Evolutionary conservation across 495 filamentous ascomycete species (phyloP).

Genomic region (Copromyces sp.): DNA sequence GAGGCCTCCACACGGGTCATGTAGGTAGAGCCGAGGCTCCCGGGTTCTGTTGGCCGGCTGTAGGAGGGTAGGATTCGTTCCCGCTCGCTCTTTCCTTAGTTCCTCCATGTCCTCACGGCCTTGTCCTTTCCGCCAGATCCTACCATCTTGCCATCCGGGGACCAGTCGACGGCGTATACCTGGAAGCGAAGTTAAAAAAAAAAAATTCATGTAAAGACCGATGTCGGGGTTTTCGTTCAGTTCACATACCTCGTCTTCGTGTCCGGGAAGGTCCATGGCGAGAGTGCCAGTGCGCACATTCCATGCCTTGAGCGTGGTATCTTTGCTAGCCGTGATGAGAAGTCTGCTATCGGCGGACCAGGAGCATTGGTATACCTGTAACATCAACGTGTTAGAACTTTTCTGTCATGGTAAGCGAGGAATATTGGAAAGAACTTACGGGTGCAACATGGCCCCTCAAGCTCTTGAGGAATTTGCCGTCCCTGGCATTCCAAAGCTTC

Average conservation of each 20-base stretch:
- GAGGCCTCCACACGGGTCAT: not conserved
- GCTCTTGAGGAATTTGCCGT: constrained; percentile 71
- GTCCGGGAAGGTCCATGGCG: constrained; percentile 77
- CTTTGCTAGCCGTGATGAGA: constrained; percentile 76
- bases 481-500: constrained; percentile 34
- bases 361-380: constrained; percentile 67
- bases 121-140: constrained; percentile 87
- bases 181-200: constrained; percentile 4
- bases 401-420: too few species aligned
- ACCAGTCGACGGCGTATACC: constrained; percentile 51
- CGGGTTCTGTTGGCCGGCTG: not conserved
- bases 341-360: constrained; percentile 85
- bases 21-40: not conserved
- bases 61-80: constrained; percentile 16
- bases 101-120: constrained; percentile 74
- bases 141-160: constrained; percentile 26
- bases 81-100: constrained; percentile 17
- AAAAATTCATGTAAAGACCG: not conserved
- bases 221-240: not conserved
- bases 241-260: constrained; percentile 87
- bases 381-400: not conserved
- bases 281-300: constrained; percentile 77
- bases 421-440: constrained; percentile 1
- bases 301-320: constrained; percentile 93
- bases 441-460: constrained; percentile 87